phyloP scores from a whole-genome alignment of 768 basidiomycete genomes.

The Tulasnella sp. region DNA sequence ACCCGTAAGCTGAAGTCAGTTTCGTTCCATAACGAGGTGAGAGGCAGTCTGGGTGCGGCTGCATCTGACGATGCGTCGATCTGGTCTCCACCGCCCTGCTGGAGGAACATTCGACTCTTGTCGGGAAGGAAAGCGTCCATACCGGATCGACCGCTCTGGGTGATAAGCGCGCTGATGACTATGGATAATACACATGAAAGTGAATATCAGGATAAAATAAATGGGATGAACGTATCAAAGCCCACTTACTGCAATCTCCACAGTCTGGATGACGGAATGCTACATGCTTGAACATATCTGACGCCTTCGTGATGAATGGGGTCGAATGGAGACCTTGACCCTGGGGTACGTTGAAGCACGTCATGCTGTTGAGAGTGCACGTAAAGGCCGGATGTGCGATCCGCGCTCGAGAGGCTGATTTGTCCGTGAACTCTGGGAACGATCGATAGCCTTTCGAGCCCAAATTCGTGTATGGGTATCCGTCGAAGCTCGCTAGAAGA shows the following conservation, averaged over 20 bases:
- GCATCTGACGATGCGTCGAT: neutral
- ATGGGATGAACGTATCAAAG: neutral
- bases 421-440: conserved; percentile 12
- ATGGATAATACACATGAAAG: neutral
- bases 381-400: neutral
- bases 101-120: neutral
- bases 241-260: conserved; percentile 22
- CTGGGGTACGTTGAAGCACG: conserved; percentile 21
- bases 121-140: conserved; percentile 24
- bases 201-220: neutral
- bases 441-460: neutral
- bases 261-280: conserved; percentile 22
- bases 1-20: conserved; percentile 14
- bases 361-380: conserved; percentile 20
- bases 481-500: conserved; percentile 19
- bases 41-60: conserved; percentile 15
- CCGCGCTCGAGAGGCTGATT: neutral
- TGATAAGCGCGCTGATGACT: conserved; percentile 22
- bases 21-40: conserved; percentile 17
- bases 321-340: neutral
- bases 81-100: neutral
- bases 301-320: neutral
- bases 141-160: conserved; percentile 19
- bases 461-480: conserved; percentile 21
- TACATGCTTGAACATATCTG: conserved; percentile 20